Base-by-base conservation (phyloP, 371 early-diverging fungal genomes). In the Cokeromyces recurvatus region DNA sequence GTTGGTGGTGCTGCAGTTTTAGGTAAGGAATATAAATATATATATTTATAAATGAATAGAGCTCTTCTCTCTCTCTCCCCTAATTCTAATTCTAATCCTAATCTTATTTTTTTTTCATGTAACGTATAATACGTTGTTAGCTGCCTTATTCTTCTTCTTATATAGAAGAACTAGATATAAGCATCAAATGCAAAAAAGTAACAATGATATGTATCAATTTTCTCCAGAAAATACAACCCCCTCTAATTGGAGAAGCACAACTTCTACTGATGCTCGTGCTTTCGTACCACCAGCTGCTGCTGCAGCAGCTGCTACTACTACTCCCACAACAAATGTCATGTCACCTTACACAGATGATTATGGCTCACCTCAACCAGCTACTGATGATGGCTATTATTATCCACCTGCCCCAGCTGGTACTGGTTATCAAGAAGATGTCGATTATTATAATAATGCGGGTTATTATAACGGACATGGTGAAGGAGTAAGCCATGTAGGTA, bases 211-310 rank as follows among this genome's bases (percentile, higher is more conserved):
- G 49, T 39, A 41, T 21, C 25, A 49, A 41, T 49, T 17, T 14
- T 9, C 20, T 8, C 22, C 39, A 23, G 32, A 39, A 4, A 16
- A 27, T 29, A n/a, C n/a, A n/a, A 12, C 25, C 19, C 14, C n/a
- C 12, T 23, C 21, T 0, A 25, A 19, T 29, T 43, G 43, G 43
- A 16, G 44, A 44, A 17, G 23, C 14, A 4, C 19, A 16, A 32
- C 14, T 6, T 17, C 23, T 37, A 7, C 20, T 24, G 38, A 19
- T 4, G 42, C 27, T 29, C 51, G 51, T 43, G 43, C 51, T 2
- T 43, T 50, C 38, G 51, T 50, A 20, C 38, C 51, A 43, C 51
- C n/a, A n/a, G n/a, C 51, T 15, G 38, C 29, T 15, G 17, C 23
- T 24, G 16, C 22, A 4, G 19, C 16, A 32, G 23, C n/a, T n/a